Base-by-base conservation (phyloP, 495 filamentous ascomycete species). In the Cladorrhinum samala region DNA sequence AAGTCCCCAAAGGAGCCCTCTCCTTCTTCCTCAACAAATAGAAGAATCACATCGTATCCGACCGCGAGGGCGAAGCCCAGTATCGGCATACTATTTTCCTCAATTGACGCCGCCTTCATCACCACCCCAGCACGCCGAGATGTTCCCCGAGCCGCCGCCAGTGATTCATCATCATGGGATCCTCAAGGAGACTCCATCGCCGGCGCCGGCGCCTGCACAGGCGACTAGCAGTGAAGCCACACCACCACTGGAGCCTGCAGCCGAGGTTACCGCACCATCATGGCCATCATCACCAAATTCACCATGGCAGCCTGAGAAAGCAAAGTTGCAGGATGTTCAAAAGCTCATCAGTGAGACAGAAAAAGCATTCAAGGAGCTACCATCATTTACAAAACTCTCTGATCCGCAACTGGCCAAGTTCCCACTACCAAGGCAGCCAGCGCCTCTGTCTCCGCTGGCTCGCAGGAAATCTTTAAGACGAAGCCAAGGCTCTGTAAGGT, bases 311-410 rank as follows among this genome's bases (percentile, higher is more conserved):
- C 21, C 41, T n/a, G 18, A 38, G 18, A 49, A 49, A 17, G 52
- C 13, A 30, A 53, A 25, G 44, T 68, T 59, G 1, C 63, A 61
- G 47, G 62, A 74, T 54, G 59, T 72, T 13, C 65, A 70, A 41
- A 64, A 69, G 46, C 70, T 79, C 59, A 72, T 73, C 50, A 63
- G 65, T 47, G 71, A 76, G 56, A 68, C 72, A 3, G 75, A 76
- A 45, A 64, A 72, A 49, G 72, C 72, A 19, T 75, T 75, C 52
- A 60, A 65, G 13, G 62, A 70, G 6, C 63, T 63, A 14, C 55
- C 50, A 44, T 62, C 70, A 4, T 42, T 74, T 33, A 65, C 53
- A 11, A 61, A 57, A 52, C 69, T 61, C 3, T 52, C 50, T 2
- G 54, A 58, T 16, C 45, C 55, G 9, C 42, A 49, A 38, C 42